Evolutionary conservation across 129 eudicot species (phyloP).

Genomic region (Helianthus tuberosus): DNA sequence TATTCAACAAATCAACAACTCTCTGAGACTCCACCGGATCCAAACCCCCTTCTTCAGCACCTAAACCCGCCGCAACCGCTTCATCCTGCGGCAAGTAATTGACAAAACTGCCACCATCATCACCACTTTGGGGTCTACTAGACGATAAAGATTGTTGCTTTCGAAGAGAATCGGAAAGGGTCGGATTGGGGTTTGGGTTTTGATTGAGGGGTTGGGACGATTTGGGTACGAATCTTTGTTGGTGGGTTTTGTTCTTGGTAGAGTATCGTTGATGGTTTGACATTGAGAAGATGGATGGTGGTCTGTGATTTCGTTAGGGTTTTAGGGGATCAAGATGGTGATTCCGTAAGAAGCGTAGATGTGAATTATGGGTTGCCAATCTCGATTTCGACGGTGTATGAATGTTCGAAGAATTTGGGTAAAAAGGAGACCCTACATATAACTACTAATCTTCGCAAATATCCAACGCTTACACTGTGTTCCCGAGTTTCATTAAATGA

Average conservation of each 20-base stretch:
- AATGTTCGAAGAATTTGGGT: background rate
- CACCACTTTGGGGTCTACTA: constrained; percentile 40
- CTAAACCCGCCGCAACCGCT: constrained; percentile 90
- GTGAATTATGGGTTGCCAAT: constrained; percentile 5
- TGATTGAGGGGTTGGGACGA: background rate
- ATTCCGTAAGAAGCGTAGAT: constrained; percentile 1
- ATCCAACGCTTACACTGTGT: too few species aligned
- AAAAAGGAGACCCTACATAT: background rate
- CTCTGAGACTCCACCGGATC: constrained; percentile 88
- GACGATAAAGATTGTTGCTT: constrained; percentile 31
- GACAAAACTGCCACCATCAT: constrained; percentile 53
- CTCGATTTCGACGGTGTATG: constrained; percentile 14
- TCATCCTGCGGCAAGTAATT: constrained; percentile 95
- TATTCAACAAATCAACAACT: constrained; percentile 80
- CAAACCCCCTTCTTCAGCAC: constrained; percentile 85
- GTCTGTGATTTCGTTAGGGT: constrained; percentile 25
- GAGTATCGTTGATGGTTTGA: constrained; percentile 31
- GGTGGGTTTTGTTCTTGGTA: constrained; percentile 25
- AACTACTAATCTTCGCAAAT: too few species aligned
- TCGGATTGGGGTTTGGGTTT: constrained; percentile 32
- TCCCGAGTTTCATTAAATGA: too few species aligned
- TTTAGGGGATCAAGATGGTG: constrained; percentile 28
- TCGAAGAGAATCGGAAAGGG: constrained; percentile 63
- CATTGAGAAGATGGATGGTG: constrained; percentile 19
- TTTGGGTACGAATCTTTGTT: constrained; percentile 29